Evolutionary conservation across 169 alveolate genomes (phyloP).

Genomic region (Plasmodium reichenowi): DNA sequence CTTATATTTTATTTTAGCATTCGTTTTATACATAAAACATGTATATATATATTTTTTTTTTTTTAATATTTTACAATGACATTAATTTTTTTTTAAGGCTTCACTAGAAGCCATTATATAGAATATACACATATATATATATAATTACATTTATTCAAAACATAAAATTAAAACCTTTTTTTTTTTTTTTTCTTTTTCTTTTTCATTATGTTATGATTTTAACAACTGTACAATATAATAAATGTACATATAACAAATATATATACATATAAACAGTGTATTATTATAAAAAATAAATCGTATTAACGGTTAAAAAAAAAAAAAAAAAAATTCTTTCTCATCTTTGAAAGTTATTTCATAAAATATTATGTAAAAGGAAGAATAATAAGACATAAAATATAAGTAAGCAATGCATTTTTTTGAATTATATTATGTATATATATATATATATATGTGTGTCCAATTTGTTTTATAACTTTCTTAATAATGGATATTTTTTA

Average conservation of each 20-base stretch:
- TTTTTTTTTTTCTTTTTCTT: not conserved
- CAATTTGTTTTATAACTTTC: constrained; percentile 23
- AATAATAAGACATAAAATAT: too few relatives aligned
- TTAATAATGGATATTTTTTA: constrained; percentile 75
- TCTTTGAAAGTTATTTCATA: too few relatives aligned
- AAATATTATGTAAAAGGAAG: too few relatives aligned
- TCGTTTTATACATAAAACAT: constrained; percentile 67
- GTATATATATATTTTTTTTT: constrained; percentile 31
- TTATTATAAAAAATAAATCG: not conserved
- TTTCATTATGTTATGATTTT: not conserved
- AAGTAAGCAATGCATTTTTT: too few relatives aligned
- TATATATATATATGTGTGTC: not conserved
- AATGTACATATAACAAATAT: constrained; percentile 3
- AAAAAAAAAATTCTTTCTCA: not conserved
- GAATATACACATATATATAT: not conserved
- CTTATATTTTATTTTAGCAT: constrained; percentile 53
- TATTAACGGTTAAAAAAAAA: not conserved
- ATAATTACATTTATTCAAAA: not conserved
- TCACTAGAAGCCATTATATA: constrained; percentile 88
- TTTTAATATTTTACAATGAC: constrained; percentile 23
- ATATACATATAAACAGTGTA: not conserved
- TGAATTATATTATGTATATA: too few relatives aligned
- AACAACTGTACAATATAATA: not conserved
- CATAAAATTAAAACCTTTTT: not conserved
- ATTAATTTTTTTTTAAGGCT: constrained; percentile 79